Percentiles rank a stretch among this genome's conserved stretches.
Conservation (phyloP, 768 basidiomycete genomes). For the Coprinopsis cinerea region DNA sequence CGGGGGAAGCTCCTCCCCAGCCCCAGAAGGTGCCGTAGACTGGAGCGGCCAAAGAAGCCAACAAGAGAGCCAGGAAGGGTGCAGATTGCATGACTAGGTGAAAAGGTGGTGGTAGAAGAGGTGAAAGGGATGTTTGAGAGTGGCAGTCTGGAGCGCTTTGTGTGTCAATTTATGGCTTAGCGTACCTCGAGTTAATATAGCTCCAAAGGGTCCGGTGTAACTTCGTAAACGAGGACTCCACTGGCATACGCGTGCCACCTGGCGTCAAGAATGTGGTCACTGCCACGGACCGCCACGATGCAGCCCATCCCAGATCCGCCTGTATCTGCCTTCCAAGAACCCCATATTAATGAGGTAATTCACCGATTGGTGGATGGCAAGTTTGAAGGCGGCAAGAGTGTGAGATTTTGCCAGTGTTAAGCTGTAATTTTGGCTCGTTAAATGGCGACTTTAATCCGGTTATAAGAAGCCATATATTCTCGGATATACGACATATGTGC, state of each 20-base stretch:
- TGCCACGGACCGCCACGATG: constrained; percentile 63
- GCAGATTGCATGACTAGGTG: background rate
- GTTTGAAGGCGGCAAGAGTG: background rate
- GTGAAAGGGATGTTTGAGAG: background rate
- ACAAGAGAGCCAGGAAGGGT: background rate
- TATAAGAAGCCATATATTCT: background rate
- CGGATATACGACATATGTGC: background rate
- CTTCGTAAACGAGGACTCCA: constrained; percentile 67
- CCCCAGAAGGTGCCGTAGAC: background rate
- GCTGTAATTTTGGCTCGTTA: background rate
- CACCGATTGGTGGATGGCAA: background rate
- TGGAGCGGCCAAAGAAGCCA: background rate
- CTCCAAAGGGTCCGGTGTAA: constrained; percentile 57
- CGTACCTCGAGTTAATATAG: background rate
- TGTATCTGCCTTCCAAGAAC: background rate
- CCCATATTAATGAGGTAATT: background rate
- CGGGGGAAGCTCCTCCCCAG: no score
- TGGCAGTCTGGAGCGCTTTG: background rate
- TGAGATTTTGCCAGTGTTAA: background rate
- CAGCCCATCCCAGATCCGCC: constrained; percentile 23
- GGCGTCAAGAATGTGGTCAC: constrained; percentile 70
- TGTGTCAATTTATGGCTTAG: background rate
- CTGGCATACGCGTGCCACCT: constrained; percentile 61
- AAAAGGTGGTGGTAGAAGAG: background rate
- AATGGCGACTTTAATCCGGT: background rate